Evolutionary conservation across 2,329 filamentous ascomycete species (phyloP), one percentile per base, ranked within the genome.

Genomic region (Paracamarosporium sp.): DNA sequence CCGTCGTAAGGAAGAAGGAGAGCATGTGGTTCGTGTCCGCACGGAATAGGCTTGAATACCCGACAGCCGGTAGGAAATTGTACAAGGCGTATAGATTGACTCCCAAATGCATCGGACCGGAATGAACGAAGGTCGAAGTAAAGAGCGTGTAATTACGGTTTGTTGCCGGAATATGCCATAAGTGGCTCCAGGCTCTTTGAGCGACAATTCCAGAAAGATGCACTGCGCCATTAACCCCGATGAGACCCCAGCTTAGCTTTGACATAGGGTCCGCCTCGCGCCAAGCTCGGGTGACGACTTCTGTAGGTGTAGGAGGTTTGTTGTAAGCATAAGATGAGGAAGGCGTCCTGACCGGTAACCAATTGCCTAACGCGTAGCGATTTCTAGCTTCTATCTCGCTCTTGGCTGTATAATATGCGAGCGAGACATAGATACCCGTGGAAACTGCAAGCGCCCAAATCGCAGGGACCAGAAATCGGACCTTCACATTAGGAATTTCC

Each of bases 121-220:
- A 60, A 56, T 72, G 69, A 8, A 71, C 69, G 44, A 70, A 73
- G 38, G 62, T 68, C 3, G 67, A 69, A 2, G 67, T 72, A 40
- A 76, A 66, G 28, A 72, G 64, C 1, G 71, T 70, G 50, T 68
- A 71, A 24, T 72, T 72, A 44, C 64, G 59, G 40, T 70, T 71
- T 5, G 59, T 60, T n/a, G 62, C 67, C 2, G 73, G 73, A 7
- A 62, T 55, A 50, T 76, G 73, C 72, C 71, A 74, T 11, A 76
- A 31, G 11, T 41, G 22, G 5, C 63, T 44, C 72, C 71, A 74
- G 24, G 60, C 62, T 4, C 54, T 54, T 33, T 66, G 69, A 7
- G 63, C 45, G 5, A 70, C 35, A 30, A 70, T 66, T 35, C 65
- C 67, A 31, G 55, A 61, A 8, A 73, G 61, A 55, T 76, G 72